Evolutionary conservation across 345 rosid genomes (phyloP).

Genomic region (Populus ilicifolia): DNA sequence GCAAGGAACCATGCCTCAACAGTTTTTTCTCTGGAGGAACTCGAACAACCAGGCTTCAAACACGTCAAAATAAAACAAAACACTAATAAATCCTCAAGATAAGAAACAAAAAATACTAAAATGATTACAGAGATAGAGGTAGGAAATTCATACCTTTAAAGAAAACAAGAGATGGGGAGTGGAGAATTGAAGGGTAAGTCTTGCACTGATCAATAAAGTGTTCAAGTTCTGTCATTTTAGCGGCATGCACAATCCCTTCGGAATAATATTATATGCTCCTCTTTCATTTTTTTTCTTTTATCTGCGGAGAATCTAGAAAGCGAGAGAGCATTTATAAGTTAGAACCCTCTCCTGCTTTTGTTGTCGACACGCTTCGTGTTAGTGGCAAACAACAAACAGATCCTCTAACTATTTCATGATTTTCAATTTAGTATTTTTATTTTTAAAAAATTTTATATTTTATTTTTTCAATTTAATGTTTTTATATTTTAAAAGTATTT

Average conservation of each 20-base stretch:
- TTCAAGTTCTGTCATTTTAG: slow-evolving; percentile 42
- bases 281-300: not conserved
- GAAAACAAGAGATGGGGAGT: slow-evolving; percentile 58
- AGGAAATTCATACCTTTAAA: slow-evolving; percentile 42
- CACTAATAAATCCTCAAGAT: not conserved
- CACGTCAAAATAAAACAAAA: not conserved
- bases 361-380: not conserved
- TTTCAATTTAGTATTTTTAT: too few species aligned
- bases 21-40: slow-evolving; percentile 45
- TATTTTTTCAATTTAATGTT: too few species aligned
- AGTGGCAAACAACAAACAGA: not conserved
- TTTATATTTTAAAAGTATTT: too few species aligned
- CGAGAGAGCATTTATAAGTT: not conserved
- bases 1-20: slow-evolving; percentile 33
- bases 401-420: too few species aligned
- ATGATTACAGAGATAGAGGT: not conserved
- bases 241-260: slow-evolving; percentile 36
- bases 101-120: not conserved
- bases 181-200: slow-evolving; percentile 58
- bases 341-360: not conserved
- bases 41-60: slow-evolving; percentile 68
- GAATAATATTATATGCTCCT: not conserved
- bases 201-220: slow-evolving; percentile 48
- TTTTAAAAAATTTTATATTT: too few species aligned
- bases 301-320: not conserved